Base-by-base conservation (phyloP, 768 basidiomycete species). In the Hemileccinum impolitum region DNA sequence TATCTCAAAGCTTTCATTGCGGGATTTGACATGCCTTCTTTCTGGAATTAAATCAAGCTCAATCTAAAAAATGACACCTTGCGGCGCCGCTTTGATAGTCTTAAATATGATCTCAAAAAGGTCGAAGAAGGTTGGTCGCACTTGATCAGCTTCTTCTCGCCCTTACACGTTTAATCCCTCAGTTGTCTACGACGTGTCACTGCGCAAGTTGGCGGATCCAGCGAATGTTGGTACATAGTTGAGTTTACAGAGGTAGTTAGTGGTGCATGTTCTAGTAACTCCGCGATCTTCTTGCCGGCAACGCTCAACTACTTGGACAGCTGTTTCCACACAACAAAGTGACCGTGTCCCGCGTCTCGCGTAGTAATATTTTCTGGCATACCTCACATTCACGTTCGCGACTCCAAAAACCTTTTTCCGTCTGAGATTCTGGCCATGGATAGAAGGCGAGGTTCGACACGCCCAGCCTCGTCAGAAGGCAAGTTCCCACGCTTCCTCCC, bases 21-120 rank as follows among this genome's bases (percentile, higher is more conserved):
- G 25, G 21, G 38, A 48, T 31, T 43, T 50, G 39, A 53, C 52
- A 26, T 45, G 26, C 17, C 12, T 30, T 36, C 13, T 47, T 39
- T 43, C 25, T 9, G 43, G 15, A 37, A 53, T 43, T 53, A 14
- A 48, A 46, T 18, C 54, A 89, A 64, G 89, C 73, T 92, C 13
- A 92, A 90, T 59, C 71, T 92, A 17, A 91, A 91, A 62, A 91
- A 91, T 49, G 90, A 91, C 58, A 61, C 72, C 0, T 70, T 92
- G 15, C 81, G 89, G 4, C 78, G 87, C 51, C 72, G 88, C 45
- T 92, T 87, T 60, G 89, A 91, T 60, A 81, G 85, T 54, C 71
- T 91, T 30, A 91, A 92, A 60, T 92, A 91, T 54, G 90, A 90
- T 62, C 78, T 92, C 53, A 90, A 90, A 66, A 90, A 90, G 59